Evolutionary conservation across 2,329 filamentous ascomycete species (phyloP).

Genomic region (Fonsecaea multimorphosa): DNA sequence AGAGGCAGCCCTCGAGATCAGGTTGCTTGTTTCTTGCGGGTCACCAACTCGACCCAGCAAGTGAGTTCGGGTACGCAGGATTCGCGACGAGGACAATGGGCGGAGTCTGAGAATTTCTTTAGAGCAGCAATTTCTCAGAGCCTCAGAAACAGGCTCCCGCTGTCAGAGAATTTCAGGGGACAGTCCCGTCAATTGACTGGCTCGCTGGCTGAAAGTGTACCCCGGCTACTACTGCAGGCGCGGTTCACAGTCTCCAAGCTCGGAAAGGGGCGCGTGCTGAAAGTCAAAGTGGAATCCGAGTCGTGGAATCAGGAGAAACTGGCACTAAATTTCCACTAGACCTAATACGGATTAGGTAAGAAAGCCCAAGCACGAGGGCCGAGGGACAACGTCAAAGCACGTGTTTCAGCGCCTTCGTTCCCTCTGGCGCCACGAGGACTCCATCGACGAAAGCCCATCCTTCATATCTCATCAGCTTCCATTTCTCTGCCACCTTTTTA

Average conservation of each 20-base stretch:
- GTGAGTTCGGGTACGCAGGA: neutral
- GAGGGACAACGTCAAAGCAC: conserved; percentile 9
- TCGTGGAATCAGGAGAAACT: neutral
- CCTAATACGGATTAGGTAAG: neutral
- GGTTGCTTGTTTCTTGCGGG: conserved; percentile 1
- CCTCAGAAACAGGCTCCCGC: neutral
- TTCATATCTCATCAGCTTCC: conserved; percentile 67
- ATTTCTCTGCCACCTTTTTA: conserved; percentile 71
- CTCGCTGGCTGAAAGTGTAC: neutral
- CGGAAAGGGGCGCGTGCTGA: conserved; percentile 4
- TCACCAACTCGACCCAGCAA: neutral
- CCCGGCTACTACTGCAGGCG: neutral
- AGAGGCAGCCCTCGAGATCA: neutral
- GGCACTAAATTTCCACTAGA: neutral
- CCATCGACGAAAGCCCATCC: conserved; percentile 71
- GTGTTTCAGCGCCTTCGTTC: conserved; percentile 1
- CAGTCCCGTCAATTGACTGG: neutral
- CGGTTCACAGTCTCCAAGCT: neutral
- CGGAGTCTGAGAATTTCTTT: conserved; percentile 1
- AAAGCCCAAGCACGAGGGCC: neutral
- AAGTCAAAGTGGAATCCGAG: conserved; percentile 3
- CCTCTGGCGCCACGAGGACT: conserved; percentile 44
- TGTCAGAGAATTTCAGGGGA: conserved; percentile 1
- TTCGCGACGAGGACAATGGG: neutral
- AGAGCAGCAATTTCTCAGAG: neutral